Evolutionary conservation across 2,329 filamentous ascomycete genomes (phyloP), one percentile per base, ranked within the genome.

Genomic region (Fusarium agapanthi): DNA sequence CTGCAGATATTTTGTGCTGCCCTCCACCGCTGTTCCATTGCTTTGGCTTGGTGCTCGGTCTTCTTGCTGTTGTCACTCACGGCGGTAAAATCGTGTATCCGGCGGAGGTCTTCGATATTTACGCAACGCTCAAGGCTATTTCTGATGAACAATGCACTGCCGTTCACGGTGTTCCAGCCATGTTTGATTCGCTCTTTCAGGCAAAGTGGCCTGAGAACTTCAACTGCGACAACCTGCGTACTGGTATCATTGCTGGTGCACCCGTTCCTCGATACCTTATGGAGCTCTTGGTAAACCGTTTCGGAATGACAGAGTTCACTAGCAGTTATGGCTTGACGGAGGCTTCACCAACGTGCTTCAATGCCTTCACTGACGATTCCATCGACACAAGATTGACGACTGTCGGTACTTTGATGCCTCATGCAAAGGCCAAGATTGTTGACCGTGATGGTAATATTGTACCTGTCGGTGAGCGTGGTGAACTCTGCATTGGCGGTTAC

Each of bases 21-120:
- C 93, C 93, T 7, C 93, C 93, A 1, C 93, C 94, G 0, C 86
- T 96, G 7, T 96, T 96, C 85, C 94, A 96, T 84, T 95, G 93
- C 84, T 95, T 95, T 78, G 93, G 93, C 4, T 88, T 95, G 13
- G 92, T 95, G 2, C 88, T 95, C 7, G 93, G 93, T 14, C 86
- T 95, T 48, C 87, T 95, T 61, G 90, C 92, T 4, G 86, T 89
- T 47, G 82, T 95, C 58, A 94, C 92, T 1, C 92, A 95, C 79
- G 93, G 93, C 51, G 89, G 89, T 43, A 93, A 92, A 80, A 90
- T 95, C 56, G 89, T 95, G 15, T 94, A 94, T 77, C 93, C 93
- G 1, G 88, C 88, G 71, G 91, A 94, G 76, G 89, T 91, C 0
- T 95, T 95, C 77, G 91, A 94, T 75, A 86, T 92, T 4, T 81